Percentiles rank a stretch among this genome's conserved stretches.
Evolutionary conservation across 805 yeast species (phyloP).

Genomic region (Candida lessepsii): DNA sequence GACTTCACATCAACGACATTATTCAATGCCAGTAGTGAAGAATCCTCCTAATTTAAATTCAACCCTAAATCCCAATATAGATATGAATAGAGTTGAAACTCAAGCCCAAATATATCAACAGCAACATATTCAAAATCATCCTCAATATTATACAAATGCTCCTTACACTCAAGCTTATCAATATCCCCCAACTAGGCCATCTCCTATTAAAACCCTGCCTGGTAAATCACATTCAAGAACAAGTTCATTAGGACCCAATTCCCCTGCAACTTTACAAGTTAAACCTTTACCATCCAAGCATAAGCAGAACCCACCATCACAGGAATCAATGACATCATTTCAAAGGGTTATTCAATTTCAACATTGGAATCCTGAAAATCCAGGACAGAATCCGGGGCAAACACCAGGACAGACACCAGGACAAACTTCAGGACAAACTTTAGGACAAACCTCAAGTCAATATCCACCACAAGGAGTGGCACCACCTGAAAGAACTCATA

Average conservation of each 20-base stretch:
- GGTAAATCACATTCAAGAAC: slow-evolving; percentile 19
- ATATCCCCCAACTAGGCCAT: slow-evolving; percentile 4
- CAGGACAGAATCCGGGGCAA: slow-evolving; percentile 15
- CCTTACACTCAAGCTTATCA: slow-evolving; percentile 4
- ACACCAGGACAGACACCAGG: too few relatives aligned
- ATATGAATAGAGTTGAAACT: slow-evolving; percentile 20
- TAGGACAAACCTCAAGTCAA: too few relatives aligned
- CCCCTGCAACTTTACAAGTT: slow-evolving; percentile 36
- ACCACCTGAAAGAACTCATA: slow-evolving; percentile 28
- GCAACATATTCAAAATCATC: slow-evolving; percentile 9
- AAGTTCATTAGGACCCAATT: background rate
- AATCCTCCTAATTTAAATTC: slow-evolving; percentile 7
- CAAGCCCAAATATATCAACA: slow-evolving; percentile 13
- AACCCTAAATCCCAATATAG: slow-evolving; percentile 10
- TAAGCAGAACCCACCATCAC: slow-evolving; percentile 35
- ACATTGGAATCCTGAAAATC: slow-evolving; percentile 52
- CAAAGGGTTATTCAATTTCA: slow-evolving; percentile 56
- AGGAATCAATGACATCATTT: slow-evolving; percentile 45
- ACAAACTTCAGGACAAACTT: too few relatives aligned
- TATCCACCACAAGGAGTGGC: slow-evolving; percentile 10
- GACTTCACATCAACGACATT: slow-evolving; percentile 41
- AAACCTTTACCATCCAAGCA: slow-evolving; percentile 41
- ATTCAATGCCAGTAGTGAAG: slow-evolving; percentile 35
- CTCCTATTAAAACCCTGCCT: slow-evolving; percentile 3
- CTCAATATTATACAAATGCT: slow-evolving; percentile 9